A percentile compares a stretch with the other conserved stretches of the same genome.
Evolutionary conservation across 192 early-diverging fungal genomes (phyloP).

Genomic region (Coemansia sp.): DNA sequence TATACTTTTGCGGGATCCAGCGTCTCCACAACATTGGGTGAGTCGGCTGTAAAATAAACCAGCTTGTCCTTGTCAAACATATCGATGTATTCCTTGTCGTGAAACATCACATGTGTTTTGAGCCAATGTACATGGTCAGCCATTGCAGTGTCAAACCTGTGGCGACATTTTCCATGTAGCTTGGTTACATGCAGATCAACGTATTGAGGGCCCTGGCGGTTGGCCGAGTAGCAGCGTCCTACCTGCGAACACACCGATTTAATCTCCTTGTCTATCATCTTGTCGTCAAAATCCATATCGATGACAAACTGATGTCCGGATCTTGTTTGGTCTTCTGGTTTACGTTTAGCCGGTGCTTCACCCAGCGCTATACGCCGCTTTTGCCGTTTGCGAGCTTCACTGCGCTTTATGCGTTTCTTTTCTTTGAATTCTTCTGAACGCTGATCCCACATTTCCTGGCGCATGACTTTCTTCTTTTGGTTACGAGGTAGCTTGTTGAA

Average conservation of each 20-base stretch:
- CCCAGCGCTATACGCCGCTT: conserved; percentile 48
- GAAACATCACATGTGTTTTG: conserved; percentile 15
- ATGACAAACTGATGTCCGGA: conserved; percentile 64
- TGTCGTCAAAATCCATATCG: conserved; percentile 76
- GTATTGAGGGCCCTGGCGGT: conserved; percentile 54
- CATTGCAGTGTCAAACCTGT: conserved; percentile 48
- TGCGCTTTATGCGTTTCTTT: conserved; percentile 43
- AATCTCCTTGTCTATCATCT: conserved; percentile 76
- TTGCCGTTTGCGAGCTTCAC: conserved; percentile 55
- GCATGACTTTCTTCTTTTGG: conserved; percentile 69
- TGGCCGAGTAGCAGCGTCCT: conserved; percentile 69
- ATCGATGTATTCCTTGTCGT: conserved; percentile 39
- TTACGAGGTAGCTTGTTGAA: conserved; percentile 63
- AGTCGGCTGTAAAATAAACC: conserved; percentile 90
- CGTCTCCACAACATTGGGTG: conserved; percentile 62
- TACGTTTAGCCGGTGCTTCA: conserved; percentile 39
- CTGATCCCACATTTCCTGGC: conserved; percentile 60
- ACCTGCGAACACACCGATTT: conserved; percentile 71
- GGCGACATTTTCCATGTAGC: conserved; percentile 55
- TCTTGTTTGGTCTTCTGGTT: conserved; percentile 51
- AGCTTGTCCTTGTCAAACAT: conserved; percentile 59
- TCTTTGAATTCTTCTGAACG: conserved; percentile 47
- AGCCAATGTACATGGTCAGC: conserved; percentile 58
- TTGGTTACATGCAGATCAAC: conserved; percentile 63
- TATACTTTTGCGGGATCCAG: conserved; percentile 79